Conservation (phyloP, 164 flowering plant species). For the Tetracentron sinense region DNA sequence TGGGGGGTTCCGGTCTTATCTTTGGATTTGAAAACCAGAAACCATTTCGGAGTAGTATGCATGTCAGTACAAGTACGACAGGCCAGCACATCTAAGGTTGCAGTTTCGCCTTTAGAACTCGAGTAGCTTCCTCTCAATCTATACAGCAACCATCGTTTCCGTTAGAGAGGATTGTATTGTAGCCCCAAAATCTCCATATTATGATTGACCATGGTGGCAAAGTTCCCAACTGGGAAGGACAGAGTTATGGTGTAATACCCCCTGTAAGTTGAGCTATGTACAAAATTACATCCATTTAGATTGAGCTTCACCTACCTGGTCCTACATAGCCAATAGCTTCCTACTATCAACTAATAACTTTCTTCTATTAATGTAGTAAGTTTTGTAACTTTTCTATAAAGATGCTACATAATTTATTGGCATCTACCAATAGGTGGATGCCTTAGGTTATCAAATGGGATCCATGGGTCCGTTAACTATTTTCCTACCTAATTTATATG, state of each 20-base stretch:
- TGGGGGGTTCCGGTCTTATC: conserved; percentile 33
- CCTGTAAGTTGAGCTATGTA: conserved; percentile 59
- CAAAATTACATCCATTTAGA: too few species aligned
- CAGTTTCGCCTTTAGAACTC: conserved; percentile 71
- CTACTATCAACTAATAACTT: too few species aligned
- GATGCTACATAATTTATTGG: too few species aligned
- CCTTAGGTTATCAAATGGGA: too few species aligned
- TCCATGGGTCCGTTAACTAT: too few species aligned
- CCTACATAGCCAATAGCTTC: too few species aligned
- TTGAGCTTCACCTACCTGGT: too few species aligned
- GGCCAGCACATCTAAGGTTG: conserved; percentile 57
- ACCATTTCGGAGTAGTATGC: conserved; percentile 35
- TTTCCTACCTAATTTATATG: too few species aligned
- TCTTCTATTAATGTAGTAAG: too few species aligned
- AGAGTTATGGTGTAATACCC: conserved; percentile 95
- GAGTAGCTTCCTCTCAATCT: conserved; percentile 85
- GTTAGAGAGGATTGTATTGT: conserved; percentile 95
- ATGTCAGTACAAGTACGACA: conserved; percentile 92
- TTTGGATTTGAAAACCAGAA: conserved; percentile 39
- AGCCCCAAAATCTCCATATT: conserved; percentile 93
- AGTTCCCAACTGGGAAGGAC: conserved; percentile 99
- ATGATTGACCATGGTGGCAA: conserved; percentile 96
- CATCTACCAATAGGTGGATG: too few species aligned
- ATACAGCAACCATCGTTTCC: conserved; percentile 87
- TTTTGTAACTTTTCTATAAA: too few species aligned